Base-by-base conservation (phyloP, 1,284 basidiomycete genomes). In the Xerocomus cyaneibrunnescens region DNA sequence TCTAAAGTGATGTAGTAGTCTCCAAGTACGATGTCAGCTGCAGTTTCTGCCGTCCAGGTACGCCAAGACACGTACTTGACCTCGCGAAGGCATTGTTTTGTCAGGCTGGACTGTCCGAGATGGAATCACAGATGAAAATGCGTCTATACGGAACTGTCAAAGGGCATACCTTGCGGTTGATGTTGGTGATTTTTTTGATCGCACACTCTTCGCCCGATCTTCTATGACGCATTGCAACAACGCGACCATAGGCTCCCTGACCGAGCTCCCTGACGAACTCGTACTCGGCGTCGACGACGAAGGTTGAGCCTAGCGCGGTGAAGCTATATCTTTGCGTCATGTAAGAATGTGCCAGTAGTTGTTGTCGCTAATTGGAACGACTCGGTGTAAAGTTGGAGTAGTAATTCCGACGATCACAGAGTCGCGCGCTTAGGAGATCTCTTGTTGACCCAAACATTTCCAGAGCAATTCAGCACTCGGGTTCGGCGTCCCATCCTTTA, bases 161-260 rank as follows among this genome's bases (percentile, higher is more conserved):
- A 34, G 19, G 21, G 58, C 73, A 42, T 55, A 84, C 88, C 80
- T 98, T 98, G 46, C 89, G 94, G 70, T 96, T 96, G 67, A 98
- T 94, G 68, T 96, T 96, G 50, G 94, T 98, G 69, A 98, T 95
- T 78, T 95, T 95, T 79, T 95, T 95, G 74, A 95, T 93, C 61
- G 94, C 94, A 62, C 93, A 90, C 25, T 90, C 90, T 69, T 94
- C 92, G 30, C 89, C 89, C 5, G 89, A 88, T 60, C 85, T 76
- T 57, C 85, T 84, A 71, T 95, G 90, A 56, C 85, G 83, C 0
- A 92, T 92, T 39, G 91, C 84, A 45, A 94, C 87, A 57, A 95
- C 93, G 64, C 91, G 94, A 27, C 93, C 93, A 70, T 96, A 95
- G 22, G 93, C 92, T 62, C 90, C 94, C 72, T 94, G 93, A 27